Evolutionary conservation across 768 basidiomycete genomes (phyloP), one percentile per base, ranked within the genome.

Genomic region (Chlorophyllum brunneum): DNA sequence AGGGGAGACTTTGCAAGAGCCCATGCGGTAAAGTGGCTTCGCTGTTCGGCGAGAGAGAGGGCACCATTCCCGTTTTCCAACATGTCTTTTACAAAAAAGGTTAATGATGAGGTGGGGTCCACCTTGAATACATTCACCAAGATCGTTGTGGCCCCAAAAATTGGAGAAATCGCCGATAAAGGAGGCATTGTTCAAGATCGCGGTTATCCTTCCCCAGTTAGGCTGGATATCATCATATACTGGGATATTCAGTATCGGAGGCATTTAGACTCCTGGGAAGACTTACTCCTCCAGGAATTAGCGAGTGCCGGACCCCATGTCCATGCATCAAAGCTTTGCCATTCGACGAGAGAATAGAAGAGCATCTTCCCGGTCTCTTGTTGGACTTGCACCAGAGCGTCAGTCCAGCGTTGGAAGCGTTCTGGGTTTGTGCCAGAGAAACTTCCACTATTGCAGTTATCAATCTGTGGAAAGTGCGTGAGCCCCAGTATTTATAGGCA

Each of bases 21-120:
- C 80, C 80, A 81, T 0, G 76, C 77, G 2, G 77, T 78, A 59
- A 80, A 81, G 59, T 80, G 79, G 23, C 75, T 74, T 59, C 78
- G 77, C 24, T 70, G 64, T 60, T 81, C 78, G 2, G 76, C 78
- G 48, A 69, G 68, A 0, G 74, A 69, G 36, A 81, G 58, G n/a
- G 67, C 66, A 5, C 78, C 77, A 46, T 81, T 80, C 39, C 79
- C 79, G 36, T 78, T 81, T 58, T 58, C 47, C 29, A 65, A 51
- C 47, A 65, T 63, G 40, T 61, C 62, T 61, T 50, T 15, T 42
- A 24, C 2, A n/a, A 37, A n/a, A n/a, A n/a, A n/a, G n/a, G n/a
- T n/a, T n/a, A n/a, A n/a, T n/a, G n/a, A n/a, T n/a, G n/a, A n/a
- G n/a, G n/a, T n/a, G n/a, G n/a, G n/a, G n/a, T n/a, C n/a, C n/a